Percentiles rank a stretch among this genome's conserved stretches.
Evolutionary conservation across 495 filamentous ascomycete genomes (phyloP).

Genomic region (Podospora australis): DNA sequence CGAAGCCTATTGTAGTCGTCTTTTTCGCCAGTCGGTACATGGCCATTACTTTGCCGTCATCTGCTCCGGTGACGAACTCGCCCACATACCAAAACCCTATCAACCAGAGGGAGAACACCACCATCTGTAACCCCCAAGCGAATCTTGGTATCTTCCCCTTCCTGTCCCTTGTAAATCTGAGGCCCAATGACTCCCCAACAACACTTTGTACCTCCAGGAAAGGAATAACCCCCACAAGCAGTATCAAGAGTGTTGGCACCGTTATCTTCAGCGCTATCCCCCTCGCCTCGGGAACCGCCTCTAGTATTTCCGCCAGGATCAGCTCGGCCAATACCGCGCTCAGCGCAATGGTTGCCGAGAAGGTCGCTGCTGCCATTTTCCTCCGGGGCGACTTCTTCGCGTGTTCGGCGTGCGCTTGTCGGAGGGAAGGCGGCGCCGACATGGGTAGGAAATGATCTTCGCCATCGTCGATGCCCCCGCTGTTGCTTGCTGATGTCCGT

Average conservation of each 20-base stretch:
- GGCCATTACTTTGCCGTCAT: conserved; percentile 30
- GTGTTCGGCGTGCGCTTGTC: conserved; percentile 45
- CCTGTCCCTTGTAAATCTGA: conserved; percentile 47
- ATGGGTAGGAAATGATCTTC: conserved; percentile 48
- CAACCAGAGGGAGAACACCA: conserved; percentile 56
- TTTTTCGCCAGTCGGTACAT: conserved; percentile 1
- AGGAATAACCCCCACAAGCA: conserved; percentile 63
- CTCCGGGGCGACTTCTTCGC: conserved; percentile 39
- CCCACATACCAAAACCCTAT: conserved; percentile 69
- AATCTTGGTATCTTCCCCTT: conserved; percentile 37
- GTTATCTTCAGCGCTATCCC: conserved; percentile 56
- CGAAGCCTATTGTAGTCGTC: too few relatives aligned
- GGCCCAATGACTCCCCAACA: conserved; percentile 49
- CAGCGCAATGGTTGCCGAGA: conserved; percentile 65
- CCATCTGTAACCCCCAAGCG: conserved; percentile 54
- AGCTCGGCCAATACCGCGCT: conserved; percentile 67
- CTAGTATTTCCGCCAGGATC: conserved; percentile 74
- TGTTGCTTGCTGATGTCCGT: neutral
- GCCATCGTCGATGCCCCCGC: conserved; percentile 26
- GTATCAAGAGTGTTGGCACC: conserved; percentile 56
- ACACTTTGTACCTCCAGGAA: conserved; percentile 64
- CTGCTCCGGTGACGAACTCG: conserved; percentile 46
- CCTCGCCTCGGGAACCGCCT: conserved; percentile 57
- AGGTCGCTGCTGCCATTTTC: conserved; percentile 54
- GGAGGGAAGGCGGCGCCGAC: conserved; percentile 43